phyloP scores from a whole-genome alignment of 2,329 filamentous ascomycete species.

The Trichoderma citrinoviride region DNA sequence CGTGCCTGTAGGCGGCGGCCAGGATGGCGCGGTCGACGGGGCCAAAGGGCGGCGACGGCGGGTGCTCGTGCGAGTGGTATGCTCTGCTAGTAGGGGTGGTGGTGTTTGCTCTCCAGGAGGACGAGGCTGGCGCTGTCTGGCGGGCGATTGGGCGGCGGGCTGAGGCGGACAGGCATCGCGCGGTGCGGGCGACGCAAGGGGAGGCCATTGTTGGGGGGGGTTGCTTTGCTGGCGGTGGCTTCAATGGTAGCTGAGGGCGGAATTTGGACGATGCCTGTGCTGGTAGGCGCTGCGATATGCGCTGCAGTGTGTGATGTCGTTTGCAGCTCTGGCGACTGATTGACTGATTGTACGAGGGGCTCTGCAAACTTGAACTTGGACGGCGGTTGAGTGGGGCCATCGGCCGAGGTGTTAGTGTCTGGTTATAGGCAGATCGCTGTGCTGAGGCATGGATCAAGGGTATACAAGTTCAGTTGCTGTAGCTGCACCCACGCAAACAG shows the following conservation, averaged over 20 bases:
- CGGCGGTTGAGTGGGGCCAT: no score
- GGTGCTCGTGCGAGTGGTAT: constrained; percentile 75
- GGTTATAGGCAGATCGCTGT: no score
- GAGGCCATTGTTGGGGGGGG: constrained; percentile 2
- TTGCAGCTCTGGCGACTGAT: neutral
- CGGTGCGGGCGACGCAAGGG: neutral
- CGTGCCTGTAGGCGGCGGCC: constrained; percentile 71
- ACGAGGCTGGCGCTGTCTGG: neutral
- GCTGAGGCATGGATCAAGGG: no score
- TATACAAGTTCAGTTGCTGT: no score
- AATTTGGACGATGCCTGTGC: neutral
- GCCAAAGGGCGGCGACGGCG: constrained; percentile 60
- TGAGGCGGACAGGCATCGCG: neutral
- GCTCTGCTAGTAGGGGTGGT: constrained; percentile 11
- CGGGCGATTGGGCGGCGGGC: constrained; percentile 5
- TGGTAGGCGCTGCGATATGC: neutral
- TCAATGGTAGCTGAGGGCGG: no score
- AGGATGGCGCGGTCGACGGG: constrained; percentile 73
- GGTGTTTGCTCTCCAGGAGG: neutral
- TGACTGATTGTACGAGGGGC: constrained; percentile 3
- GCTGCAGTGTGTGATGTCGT: neutral
- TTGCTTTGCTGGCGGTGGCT: neutral
- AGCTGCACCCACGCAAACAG: no score
- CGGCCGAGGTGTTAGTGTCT: no score
- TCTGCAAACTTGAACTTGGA: neutral